These are phyloP conservation scores for Hysterangium stoloniferum DNA, from an alignment of 768 basidiomycete genomes.

Conservation along the genomic window DNA sequence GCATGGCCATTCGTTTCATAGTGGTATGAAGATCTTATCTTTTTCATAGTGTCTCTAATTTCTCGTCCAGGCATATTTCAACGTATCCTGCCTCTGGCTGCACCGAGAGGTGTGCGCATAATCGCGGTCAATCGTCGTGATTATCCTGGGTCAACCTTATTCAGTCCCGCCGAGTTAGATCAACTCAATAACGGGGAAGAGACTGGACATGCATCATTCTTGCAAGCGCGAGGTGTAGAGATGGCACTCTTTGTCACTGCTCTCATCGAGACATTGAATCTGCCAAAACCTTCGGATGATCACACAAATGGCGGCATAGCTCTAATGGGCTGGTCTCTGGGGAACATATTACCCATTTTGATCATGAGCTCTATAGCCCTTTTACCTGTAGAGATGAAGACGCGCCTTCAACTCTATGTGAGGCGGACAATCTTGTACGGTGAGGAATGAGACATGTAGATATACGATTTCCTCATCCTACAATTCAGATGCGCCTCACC, in stretches of 20 bases:
- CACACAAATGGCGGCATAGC: constrained; percentile 28
- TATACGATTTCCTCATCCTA: not conserved
- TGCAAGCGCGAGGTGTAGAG: constrained; percentile 23
- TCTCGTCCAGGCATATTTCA: not conserved
- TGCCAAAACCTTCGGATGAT: constrained; percentile 23
- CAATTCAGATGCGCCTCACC: constrained; percentile 21
- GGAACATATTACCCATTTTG: constrained; percentile 22
- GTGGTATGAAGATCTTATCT: not conserved
- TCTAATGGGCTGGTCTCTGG: constrained; percentile 35
- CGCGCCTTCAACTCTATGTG: not conserved
- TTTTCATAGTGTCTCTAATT: not conserved
- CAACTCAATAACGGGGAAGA: constrained; percentile 22
- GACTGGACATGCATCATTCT: constrained; percentile 14
- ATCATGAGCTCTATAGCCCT: not conserved
- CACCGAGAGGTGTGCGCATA: constrained; percentile 17
- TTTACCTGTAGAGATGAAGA: not conserved
- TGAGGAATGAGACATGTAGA: not conserved
- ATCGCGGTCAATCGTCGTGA: constrained; percentile 27
- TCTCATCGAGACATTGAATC: constrained; percentile 21
- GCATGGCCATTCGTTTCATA: constrained; percentile 4
- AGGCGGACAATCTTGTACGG: not conserved
- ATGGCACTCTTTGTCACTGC: constrained; percentile 24
- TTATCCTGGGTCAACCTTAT: constrained; percentile 28
- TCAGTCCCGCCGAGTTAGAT: constrained; percentile 27
- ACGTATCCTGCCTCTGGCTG: not conserved